These are phyloP conservation scores for Echria macrotheca DNA, from an alignment of 495 filamentous ascomycete species.

Conservation along the genomic window DNA sequence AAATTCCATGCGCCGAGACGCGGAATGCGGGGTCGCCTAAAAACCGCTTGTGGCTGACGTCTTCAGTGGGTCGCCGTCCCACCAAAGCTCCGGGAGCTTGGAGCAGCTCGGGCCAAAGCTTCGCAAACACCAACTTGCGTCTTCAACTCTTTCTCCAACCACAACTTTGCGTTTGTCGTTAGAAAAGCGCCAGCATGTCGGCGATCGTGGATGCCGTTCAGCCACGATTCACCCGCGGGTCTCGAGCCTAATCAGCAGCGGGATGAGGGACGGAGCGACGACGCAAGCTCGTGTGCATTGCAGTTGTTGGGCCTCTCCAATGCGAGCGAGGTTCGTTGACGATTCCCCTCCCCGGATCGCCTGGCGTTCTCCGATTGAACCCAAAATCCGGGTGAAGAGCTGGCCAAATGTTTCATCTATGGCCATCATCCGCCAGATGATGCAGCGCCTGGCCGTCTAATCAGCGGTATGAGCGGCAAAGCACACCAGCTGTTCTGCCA, in stretches of 20 bases:
- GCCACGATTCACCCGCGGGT: neutral
- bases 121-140: neutral
- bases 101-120: constrained; percentile 1
- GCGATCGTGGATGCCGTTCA: too few species aligned
- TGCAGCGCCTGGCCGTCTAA: neutral
- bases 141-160: neutral
- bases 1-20: neutral
- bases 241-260: neutral
- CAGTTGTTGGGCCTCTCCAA: too few species aligned
- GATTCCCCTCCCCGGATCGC: neutral
- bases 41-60: constrained; percentile 7
- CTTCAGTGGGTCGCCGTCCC: constrained; percentile 6
- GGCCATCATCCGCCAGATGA: constrained; percentile 1
- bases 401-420: constrained; percentile 7
- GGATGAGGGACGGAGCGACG: neutral
- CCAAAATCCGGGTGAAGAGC: constrained; percentile 3
- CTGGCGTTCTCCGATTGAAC: constrained; percentile 6
- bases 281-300: too few species aligned
- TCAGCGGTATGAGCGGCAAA: constrained; percentile 10
- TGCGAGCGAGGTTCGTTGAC: neutral
- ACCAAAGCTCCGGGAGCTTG: neutral
- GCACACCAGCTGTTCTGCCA: too few species aligned
- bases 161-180: neutral
- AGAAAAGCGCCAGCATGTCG: neutral
- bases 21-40: neutral